Percentiles rank a stretch among this genome's conserved stretches.
Conservation (phyloP, 768 basidiomycete genomes). For the Boletus patriciae region DNA sequence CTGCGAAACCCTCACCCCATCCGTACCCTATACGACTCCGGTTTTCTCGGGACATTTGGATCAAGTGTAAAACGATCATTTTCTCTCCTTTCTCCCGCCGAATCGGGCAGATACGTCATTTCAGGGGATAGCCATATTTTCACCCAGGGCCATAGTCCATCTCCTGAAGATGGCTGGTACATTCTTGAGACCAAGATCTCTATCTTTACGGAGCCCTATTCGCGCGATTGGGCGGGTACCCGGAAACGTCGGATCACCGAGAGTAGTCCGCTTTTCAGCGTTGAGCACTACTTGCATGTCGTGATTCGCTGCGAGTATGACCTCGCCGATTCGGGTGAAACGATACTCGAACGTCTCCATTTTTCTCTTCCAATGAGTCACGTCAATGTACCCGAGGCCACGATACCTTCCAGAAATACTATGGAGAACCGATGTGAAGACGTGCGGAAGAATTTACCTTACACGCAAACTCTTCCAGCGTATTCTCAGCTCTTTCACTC, state of each 20-base stretch:
- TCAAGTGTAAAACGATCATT: constrained; percentile 38
- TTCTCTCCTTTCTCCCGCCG: constrained; percentile 48
- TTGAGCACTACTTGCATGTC: constrained; percentile 54
- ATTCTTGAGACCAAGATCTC: constrained; percentile 23
- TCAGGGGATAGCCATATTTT: constrained; percentile 53
- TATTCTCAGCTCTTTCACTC: constrained; percentile 77
- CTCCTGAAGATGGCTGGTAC: constrained; percentile 29
- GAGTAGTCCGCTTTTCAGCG: constrained; percentile 54
- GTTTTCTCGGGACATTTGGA: constrained; percentile 34
- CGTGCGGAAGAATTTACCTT: constrained; percentile 16
- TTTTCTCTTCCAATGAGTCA: constrained; percentile 53
- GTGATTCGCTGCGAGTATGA: constrained; percentile 59
- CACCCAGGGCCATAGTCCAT: constrained; percentile 23
- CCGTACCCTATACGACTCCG: constrained; percentile 46
- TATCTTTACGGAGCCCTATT: constrained; percentile 12
- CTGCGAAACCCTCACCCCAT: constrained; percentile 56
- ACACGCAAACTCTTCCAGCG: constrained; percentile 51
- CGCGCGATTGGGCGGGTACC: constrained; percentile 32
- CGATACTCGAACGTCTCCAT: constrained; percentile 26
- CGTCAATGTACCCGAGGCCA: constrained; percentile 40
- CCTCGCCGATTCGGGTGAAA: constrained; percentile 35
- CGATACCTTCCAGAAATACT: background rate
- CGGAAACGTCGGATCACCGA: constrained; percentile 43
- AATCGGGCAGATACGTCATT: constrained; percentile 49
- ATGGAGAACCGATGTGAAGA: constrained; percentile 6